Conservation (phyloP, 805 yeast genomes). For the Metschnikowia drakensbergensis region DNA sequence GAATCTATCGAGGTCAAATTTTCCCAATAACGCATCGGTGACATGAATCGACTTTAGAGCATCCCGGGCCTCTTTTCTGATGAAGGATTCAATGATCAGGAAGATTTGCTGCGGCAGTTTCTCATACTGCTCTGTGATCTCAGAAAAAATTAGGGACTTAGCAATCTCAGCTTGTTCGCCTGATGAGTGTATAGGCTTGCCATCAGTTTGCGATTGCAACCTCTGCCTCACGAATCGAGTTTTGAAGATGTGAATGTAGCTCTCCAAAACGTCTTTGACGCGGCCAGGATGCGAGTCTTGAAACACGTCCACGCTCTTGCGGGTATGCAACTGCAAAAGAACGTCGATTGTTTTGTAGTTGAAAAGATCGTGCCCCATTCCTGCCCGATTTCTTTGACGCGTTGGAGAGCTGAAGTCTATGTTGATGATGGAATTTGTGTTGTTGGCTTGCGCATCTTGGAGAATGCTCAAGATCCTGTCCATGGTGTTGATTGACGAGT, state of each 20-base stretch:
- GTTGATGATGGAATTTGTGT: constrained; percentile 5
- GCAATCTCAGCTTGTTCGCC: not conserved
- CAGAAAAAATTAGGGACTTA: not conserved
- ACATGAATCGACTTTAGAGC: not conserved
- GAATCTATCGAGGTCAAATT: constrained; percentile 6
- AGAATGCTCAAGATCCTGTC: constrained; percentile 14
- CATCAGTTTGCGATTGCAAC: not conserved
- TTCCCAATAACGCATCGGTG: not conserved
- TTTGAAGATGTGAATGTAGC: constrained; percentile 10
- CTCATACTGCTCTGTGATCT: not conserved
- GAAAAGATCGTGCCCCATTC: constrained; percentile 13
- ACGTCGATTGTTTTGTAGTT: constrained; percentile 6
- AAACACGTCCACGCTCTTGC: constrained; percentile 7
- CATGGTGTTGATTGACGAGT: constrained; percentile 17
- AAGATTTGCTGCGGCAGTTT: not conserved
- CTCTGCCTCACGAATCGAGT: constrained; percentile 2
- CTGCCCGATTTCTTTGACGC: not conserved
- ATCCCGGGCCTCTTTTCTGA: constrained; percentile 1
- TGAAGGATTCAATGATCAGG: not conserved
- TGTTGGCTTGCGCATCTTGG: constrained; percentile 12
- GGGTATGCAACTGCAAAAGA: constrained; percentile 8
- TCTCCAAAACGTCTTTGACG: constrained; percentile 7
- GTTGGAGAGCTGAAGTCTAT: not conserved
- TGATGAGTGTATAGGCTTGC: not conserved
- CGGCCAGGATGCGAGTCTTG: constrained; percentile 6